phyloP scores from a whole-genome alignment of 306 rosid species.

The Quercus aquifolioides region DNA sequence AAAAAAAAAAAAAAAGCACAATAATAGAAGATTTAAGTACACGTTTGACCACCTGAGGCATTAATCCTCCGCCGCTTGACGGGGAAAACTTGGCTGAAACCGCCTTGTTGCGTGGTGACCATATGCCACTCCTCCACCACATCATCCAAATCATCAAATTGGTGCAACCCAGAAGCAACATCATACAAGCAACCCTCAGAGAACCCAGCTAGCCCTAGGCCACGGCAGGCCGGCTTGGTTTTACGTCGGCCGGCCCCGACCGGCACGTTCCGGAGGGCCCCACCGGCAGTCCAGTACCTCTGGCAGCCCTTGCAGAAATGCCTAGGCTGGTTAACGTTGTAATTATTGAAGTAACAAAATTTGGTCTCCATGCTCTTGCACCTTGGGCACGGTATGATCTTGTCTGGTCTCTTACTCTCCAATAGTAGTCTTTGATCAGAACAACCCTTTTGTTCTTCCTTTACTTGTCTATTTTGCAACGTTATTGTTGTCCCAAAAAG shows the following conservation, averaged over 20 bases:
- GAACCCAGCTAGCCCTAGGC: conserved; percentile 13
- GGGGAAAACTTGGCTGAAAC: conserved; percentile 47
- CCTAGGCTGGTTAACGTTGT: conserved; percentile 91
- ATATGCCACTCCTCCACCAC: conserved; percentile 52
- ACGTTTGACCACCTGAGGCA: conserved; percentile 41
- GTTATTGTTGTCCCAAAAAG: conserved; percentile 71
- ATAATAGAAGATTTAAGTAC: conserved; percentile 15
- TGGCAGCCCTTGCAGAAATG: conserved; percentile 91
- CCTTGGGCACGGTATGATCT: conserved; percentile 80
- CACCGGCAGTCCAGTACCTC: conserved; percentile 94
- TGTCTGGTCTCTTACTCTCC: conserved; percentile 54
- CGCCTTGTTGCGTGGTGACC: conserved; percentile 29
- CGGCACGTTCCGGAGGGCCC: conserved; percentile 85
- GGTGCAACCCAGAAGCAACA: conserved; percentile 37
- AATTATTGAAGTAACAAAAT: conserved; percentile 90
- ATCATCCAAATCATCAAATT: conserved; percentile 44
- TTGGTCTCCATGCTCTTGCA: conserved; percentile 97
- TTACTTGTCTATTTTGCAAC: conserved; percentile 31
- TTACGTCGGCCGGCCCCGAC: conserved; percentile 81
- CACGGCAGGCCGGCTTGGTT: conserved; percentile 50
- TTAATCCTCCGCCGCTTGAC: conserved; percentile 49
- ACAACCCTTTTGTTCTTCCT: conserved; percentile 31
- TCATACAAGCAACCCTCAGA: conserved; percentile 44
- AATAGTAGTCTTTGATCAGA: conserved; percentile 29
- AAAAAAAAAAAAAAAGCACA: neutral